Base-by-base conservation (phyloP, 2,329 filamentous ascomycete genomes). In the Ascomycota sp. region DNA sequence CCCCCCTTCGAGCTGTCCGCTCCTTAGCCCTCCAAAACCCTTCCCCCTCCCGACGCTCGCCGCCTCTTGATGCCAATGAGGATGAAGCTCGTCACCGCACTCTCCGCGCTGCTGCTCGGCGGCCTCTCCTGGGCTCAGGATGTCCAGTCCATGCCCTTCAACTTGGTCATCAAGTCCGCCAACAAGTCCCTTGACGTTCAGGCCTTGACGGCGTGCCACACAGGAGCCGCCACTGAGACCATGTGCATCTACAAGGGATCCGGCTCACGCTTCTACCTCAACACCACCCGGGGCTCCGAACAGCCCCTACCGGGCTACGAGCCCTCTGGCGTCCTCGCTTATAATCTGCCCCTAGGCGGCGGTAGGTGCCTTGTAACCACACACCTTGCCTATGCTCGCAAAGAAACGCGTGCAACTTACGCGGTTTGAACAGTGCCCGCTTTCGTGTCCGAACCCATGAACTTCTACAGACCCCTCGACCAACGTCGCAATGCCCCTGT, bases 401-500 rank as follows among this genome's bases (percentile, higher is more conserved):
- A n/a, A n/a, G n/a, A n/a, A n/a, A n/a, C n/a, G n/a, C n/a, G n/a
- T n/a, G n/a, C n/a, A n/a, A n/a, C n/a, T n/a, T n/a, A n/a, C n/a
- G n/a, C n/a, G n/a, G n/a, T n/a, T n/a, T n/a, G n/a, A 22, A 9
- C 30, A 31, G 30, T 24, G 4, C 30, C 32, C 25, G 30, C 13
- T 20, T 22, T 12, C 12, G 29, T 33, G 2, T 33, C 34, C 3
- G 31, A 32, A 13, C 30, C 37, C 33, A 36, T 40, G 36, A 33
- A 11, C 10, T 35, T 42, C 28, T 27, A 19, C 31, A 12, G 35
- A 40, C n/a, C 35, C 38, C 7, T 37, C 38, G 17, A 35, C 36
- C 30, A 44, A 44, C 33, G 36, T 40, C 11, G 38, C 37, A 23
- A 24, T 38, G n/a, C 36, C 38, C 9, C 33, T 40, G 2, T 35